phyloP scores from a whole-genome alignment of 352 stramenopile genomes.

The Phytophthora europaea region DNA sequence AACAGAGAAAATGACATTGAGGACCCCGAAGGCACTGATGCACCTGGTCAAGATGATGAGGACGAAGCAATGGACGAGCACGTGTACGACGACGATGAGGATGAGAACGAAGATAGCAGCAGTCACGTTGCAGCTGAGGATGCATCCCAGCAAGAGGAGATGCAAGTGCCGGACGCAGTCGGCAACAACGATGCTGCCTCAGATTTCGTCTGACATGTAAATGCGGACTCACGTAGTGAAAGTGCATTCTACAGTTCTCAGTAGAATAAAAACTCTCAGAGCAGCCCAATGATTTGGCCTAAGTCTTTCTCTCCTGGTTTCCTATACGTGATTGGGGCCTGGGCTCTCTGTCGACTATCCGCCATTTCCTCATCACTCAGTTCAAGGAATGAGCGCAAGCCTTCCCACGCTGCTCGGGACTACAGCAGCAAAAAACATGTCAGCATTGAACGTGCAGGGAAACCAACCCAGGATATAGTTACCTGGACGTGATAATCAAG shows the following conservation, averaged over 20 bases:
- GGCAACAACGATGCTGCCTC: slow-evolving; percentile 4
- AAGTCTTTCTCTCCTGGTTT: slow-evolving; percentile 77
- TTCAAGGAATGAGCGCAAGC: slow-evolving; percentile 69
- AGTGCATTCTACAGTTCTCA: slow-evolving; percentile 25
- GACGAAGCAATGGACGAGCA: slow-evolving; percentile 57
- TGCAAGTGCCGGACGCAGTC: slow-evolving; percentile 10
- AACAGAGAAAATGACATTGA: slow-evolving; percentile 39
- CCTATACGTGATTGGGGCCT: slow-evolving; percentile 63
- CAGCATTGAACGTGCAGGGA: background rate
- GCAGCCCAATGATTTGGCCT: slow-evolving; percentile 74
- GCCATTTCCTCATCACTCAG: slow-evolving; percentile 67
- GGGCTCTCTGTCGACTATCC: slow-evolving; percentile 63
- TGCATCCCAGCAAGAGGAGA: slow-evolving; percentile 14
- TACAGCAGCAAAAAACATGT: slow-evolving; percentile 33
- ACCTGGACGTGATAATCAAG: slow-evolving; percentile 87
- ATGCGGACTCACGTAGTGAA: slow-evolving; percentile 6
- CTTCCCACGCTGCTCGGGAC: slow-evolving; percentile 80
- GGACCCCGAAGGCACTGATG: slow-evolving; percentile 54
- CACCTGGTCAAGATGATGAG: slow-evolving; percentile 47
- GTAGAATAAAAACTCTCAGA: slow-evolving; percentile 47
- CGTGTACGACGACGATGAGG: slow-evolving; percentile 73
- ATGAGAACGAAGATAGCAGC: slow-evolving; percentile 53
- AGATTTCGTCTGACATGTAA: slow-evolving; percentile 45
- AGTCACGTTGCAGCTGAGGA: slow-evolving; percentile 21
- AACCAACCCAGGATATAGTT: slow-evolving; percentile 3